Evolutionary conservation across 139 green algal genomes (phyloP).

Genomic region (Gonium pectorale): DNA sequence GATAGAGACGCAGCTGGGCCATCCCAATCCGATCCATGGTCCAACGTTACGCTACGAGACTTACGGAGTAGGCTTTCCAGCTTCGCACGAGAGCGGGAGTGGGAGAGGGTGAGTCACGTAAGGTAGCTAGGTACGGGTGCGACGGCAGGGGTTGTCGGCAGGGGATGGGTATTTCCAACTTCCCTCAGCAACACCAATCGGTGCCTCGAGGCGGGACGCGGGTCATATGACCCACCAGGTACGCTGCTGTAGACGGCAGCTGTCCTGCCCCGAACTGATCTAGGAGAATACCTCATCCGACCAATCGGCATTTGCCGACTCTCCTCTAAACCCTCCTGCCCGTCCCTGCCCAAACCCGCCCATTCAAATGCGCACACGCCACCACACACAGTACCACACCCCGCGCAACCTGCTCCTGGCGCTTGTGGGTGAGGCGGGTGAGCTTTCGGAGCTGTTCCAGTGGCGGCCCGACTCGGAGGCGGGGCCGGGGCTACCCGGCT

Average conservation of each 20-base stretch:
- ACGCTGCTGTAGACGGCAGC: too few species aligned
- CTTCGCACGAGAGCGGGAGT: slow-evolving; percentile 74
- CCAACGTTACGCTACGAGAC: slow-evolving; percentile 57
- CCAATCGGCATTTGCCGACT: too few species aligned
- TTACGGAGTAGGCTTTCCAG: slow-evolving; percentile 46
- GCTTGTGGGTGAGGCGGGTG: slow-evolving; percentile 65
- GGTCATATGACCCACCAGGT: neutral
- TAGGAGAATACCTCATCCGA: too few species aligned
- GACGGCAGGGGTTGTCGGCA: neutral
- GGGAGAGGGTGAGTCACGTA: slow-evolving; percentile 49
- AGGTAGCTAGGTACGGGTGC: neutral
- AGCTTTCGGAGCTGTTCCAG: slow-evolving; percentile 64
- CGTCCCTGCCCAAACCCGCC: neutral
- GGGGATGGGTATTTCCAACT: neutral
- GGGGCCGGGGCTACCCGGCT: slow-evolving; percentile 62
- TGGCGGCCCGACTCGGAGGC: slow-evolving; percentile 29
- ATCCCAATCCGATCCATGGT: too few species aligned
- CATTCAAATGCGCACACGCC: too few species aligned
- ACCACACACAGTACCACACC: slow-evolving; percentile 86
- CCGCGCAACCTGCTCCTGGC: slow-evolving; percentile 87
- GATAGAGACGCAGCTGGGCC: too few species aligned
- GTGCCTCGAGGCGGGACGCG: neutral
- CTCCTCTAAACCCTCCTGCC: neutral
- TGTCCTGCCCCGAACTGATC: too few species aligned
- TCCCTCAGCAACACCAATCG: neutral